These are phyloP conservation scores for Leccinum fibrillosum DNA, from an alignment of 768 basidiomycete species.

Conservation along the genomic window DNA sequence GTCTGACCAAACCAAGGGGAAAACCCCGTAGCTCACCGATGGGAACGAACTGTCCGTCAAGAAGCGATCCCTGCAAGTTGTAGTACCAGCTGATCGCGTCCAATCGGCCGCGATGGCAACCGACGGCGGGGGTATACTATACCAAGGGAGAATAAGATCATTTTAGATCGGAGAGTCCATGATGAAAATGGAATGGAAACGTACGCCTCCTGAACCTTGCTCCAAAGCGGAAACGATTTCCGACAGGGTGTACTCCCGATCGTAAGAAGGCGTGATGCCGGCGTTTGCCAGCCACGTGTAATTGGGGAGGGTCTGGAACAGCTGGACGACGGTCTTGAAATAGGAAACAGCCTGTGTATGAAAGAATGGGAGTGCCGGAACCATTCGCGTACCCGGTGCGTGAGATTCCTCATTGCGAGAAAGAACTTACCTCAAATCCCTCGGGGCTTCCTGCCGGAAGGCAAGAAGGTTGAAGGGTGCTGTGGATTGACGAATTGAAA, in stretches of 20 bases:
- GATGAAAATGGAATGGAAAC: neutral
- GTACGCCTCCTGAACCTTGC: conserved; percentile 47
- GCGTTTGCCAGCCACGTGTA: conserved; percentile 67
- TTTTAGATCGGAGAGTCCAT: neutral
- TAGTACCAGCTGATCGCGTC: conserved; percentile 58
- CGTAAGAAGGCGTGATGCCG: conserved; percentile 67
- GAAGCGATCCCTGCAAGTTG: conserved; percentile 58
- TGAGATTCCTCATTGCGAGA: neutral
- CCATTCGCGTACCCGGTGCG: neutral
- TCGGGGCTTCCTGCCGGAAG: conserved; percentile 52
- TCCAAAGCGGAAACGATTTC: conserved; percentile 53
- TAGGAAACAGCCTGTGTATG: conserved; percentile 56
- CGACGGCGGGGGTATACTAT: conserved; percentile 49
- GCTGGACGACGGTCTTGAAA: conserved; percentile 52
- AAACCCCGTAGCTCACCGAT: conserved; percentile 42
- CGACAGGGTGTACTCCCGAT: conserved; percentile 52
- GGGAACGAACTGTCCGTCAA: conserved; percentile 60
- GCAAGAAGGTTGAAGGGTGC: conserved; percentile 57
- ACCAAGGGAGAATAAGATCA: neutral
- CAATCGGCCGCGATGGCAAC: conserved; percentile 40
- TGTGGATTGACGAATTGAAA: conserved; percentile 20
- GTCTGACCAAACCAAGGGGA: neutral
- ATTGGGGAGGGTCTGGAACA: conserved; percentile 70
- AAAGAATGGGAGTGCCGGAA: neutral
- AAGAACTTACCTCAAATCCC: conserved; percentile 52